phyloP scores from a whole-genome alignment of 106 monocot species.

The Dactylorhiza incarnata region DNA sequence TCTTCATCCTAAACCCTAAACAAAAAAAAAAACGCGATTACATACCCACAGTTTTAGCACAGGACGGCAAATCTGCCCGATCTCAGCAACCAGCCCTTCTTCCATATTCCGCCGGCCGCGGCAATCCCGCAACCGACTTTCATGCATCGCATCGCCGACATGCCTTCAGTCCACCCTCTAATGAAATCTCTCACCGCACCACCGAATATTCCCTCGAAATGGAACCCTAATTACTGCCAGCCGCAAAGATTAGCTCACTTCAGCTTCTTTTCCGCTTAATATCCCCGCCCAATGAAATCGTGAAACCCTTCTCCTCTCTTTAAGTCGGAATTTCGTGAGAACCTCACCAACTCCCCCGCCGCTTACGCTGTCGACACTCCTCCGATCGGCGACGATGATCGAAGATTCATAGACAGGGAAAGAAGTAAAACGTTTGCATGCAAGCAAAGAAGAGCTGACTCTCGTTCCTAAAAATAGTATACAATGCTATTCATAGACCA shows the following conservation, averaged over 20 bases:
- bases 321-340: not conserved
- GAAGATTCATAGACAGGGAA: not conserved
- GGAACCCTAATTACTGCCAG: not conserved
- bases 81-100: constrained; percentile 72
- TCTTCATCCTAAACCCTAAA: not conserved
- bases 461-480: not conserved
- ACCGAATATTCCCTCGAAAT: not conserved
- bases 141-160: constrained; percentile 61
- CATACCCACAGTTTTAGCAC: constrained; percentile 84
- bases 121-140: constrained; percentile 47
- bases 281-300: not conserved
- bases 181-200: constrained; percentile 4
- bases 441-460: not conserved
- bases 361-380: not conserved
- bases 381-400: not conserved
- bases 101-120: constrained; percentile 54
- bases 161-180: constrained; percentile 6
- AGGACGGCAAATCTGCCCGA: constrained; percentile 74
- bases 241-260: not conserved
- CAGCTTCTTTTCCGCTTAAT: not conserved
- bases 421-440: not conserved
- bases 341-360: not conserved
- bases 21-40: not conserved
- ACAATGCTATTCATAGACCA: no score
- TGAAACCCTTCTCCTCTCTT: not conserved